Percentiles rank a stretch among this genome's conserved stretches.
Evolutionary conservation across 2,329 filamentous ascomycete genomes (phyloP).

Genomic region (Epichloe sibirici): DNA sequence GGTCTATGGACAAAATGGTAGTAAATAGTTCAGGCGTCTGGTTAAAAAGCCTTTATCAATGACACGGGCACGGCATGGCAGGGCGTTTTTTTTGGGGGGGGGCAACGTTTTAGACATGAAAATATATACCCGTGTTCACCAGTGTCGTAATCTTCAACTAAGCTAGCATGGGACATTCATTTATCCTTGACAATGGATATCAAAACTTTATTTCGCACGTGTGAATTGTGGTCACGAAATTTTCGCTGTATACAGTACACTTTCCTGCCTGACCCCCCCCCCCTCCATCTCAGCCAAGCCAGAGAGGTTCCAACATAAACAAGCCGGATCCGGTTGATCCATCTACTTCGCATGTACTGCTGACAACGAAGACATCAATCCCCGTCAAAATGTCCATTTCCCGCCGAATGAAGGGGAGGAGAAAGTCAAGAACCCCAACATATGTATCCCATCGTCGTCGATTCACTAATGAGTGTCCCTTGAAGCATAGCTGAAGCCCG

Average conservation of each 20-base stretch:
- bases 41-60: no score
- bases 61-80: slow-evolving; percentile 2
- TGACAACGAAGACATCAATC: neutral
- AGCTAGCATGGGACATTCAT: no score
- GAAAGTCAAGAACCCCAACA: neutral
- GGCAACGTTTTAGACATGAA: neutral
- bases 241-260: no score
- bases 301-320: no score
- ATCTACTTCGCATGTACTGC: neutral
- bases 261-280: no score
- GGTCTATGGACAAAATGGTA: neutral
- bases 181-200: no score
- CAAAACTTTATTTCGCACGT: no score
- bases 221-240: no score
- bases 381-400: neutral
- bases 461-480: neutral
- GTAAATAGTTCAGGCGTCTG: neutral
- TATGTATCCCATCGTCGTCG: neutral
- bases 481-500: neutral
- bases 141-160: no score
- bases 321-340: neutral
- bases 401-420: neutral
- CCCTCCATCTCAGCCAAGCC: no score
- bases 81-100: slow-evolving; percentile 6
- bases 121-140: no score